These are phyloP conservation scores for Sesbania bispinosa DNA, from an alignment of 306 rosid species.

Conservation along the genomic window DNA sequence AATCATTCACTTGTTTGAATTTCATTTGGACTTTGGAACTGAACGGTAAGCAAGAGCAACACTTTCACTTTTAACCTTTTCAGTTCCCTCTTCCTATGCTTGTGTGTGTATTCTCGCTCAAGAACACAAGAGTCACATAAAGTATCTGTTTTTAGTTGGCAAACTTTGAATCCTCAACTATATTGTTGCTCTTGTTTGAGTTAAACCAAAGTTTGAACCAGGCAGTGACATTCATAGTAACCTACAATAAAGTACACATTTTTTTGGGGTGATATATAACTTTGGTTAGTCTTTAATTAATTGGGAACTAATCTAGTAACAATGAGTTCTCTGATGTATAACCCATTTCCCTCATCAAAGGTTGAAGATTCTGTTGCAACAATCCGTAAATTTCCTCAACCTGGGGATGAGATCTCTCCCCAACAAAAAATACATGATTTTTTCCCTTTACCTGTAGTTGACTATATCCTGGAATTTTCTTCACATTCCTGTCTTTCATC, in stretches of 20 bases:
- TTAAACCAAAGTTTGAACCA: not conserved
- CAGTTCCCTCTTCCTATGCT: not conserved
- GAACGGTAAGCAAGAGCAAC: constrained; percentile 22
- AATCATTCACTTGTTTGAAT: constrained; percentile 31
- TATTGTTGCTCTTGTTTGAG: not conserved
- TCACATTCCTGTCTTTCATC: constrained; percentile 47
- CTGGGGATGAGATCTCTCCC: constrained; percentile 46
- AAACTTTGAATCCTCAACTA: not conserved
- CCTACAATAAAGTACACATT: not conserved
- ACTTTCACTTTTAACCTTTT: constrained; percentile 20
- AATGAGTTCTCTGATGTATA: constrained; percentile 11
- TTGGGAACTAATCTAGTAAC: constrained; percentile 8
- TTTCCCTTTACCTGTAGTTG: constrained; percentile 41
- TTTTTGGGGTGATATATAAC: not conserved
- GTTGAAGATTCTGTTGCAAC: constrained; percentile 43
- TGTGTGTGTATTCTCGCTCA: not conserved
- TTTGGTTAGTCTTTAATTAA: constrained; percentile 2
- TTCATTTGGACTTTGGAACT: constrained; percentile 24
- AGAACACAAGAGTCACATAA: not conserved
- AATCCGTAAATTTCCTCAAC: constrained; percentile 32
- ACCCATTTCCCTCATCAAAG: constrained; percentile 40
- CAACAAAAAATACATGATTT: constrained; percentile 37
- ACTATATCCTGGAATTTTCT: constrained; percentile 46
- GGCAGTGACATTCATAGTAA: not conserved
- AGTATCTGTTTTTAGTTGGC: not conserved